Base-by-base conservation (phyloP, 345 rosid genomes). In the Rhodamnia argentea region DNA sequence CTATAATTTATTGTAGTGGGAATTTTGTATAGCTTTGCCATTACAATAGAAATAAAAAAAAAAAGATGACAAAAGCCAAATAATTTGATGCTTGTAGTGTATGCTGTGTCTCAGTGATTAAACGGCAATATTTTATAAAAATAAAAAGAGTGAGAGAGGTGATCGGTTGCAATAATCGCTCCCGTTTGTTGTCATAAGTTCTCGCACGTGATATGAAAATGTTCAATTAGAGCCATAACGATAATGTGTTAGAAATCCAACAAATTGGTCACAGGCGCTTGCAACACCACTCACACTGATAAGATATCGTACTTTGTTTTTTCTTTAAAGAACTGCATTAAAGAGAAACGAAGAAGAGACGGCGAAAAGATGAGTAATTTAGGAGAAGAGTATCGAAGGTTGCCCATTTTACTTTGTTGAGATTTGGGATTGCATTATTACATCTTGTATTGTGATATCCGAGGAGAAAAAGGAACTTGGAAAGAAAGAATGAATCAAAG, bases 131-230 rank as follows among this genome's bases (percentile, higher is more conserved):
- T 5, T 9, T 29, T 29, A 64, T 64, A 64, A 29, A 64, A 29
- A 29, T 29, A 64, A 64, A 20, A 53, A 62, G 10, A 29, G 75
- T 0, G 0, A 1, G 42, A 29, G 42, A 14, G 75, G 5, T 0
- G 40, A 7, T 15, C 22, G 0, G 0, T 18, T 29, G 40, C 22
- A 62, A 62, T 62, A 4, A 15, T 62, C 9, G 42, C 76, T 64
- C 76, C 2, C 0, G 1, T 4, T 29, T 0, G 13, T 37, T 37
- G 10, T 20, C 3, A 18, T 70, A 37, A 37, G 3, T 7, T 70
- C 7, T 37, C 47, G 26, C 7, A 18, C 13, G 29, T 70, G 78
- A 18, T 32, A 9, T 2, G 47, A 2, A 70, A 70, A 70, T 1
- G 78, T 37, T 37, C 10, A 7, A 2, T 18, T 18, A 18, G 26